Evolutionary conservation across 257 asterid genomes (phyloP).

Genomic region (Hygrophila difformis): DNA sequence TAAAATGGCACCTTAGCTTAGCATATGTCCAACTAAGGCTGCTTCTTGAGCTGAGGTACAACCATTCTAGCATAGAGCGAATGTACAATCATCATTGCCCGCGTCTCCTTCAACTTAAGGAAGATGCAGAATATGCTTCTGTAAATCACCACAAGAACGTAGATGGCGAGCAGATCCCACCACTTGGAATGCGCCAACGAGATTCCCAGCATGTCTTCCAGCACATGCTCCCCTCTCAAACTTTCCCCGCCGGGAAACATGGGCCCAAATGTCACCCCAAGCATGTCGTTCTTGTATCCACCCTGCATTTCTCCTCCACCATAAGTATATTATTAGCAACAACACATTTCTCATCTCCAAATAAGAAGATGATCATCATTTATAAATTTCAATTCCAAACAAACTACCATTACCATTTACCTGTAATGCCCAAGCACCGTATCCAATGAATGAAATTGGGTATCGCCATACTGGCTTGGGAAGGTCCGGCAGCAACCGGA

Average conservation of each 20-base stretch:
- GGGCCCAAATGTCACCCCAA: conserved; percentile 58
- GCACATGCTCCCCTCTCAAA: conserved; percentile 44
- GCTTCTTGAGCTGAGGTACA: conserved; percentile 17
- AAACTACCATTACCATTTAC: conserved; percentile 22
- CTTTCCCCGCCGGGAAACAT: conserved; percentile 44
- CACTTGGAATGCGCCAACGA: conserved; percentile 59
- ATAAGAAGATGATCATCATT: too few species aligned
- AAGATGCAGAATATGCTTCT: conserved; percentile 45
- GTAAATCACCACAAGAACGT: conserved; percentile 36
- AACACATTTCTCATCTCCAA: too few species aligned
- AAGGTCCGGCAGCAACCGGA: conserved; percentile 73
- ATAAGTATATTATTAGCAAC: too few species aligned
- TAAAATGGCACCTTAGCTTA: too few species aligned
- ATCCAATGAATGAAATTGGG: conserved; percentile 69
- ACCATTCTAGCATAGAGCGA: conserved; percentile 41
- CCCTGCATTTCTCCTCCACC: too few species aligned
- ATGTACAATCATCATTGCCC: conserved; percentile 28
- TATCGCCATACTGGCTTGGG: conserved; percentile 89
- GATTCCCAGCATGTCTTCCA: conserved; percentile 37
- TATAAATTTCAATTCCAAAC: too few species aligned
- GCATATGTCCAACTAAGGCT: too few species aligned
- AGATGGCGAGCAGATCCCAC: conserved; percentile 65
- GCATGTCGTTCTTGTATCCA: conserved; percentile 51
- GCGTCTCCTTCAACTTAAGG: conserved; percentile 50
- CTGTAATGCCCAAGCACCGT: conserved; percentile 93